A percentile compares a stretch with the other conserved stretches of the same genome.
Conservation (phyloP, 2,329 filamentous ascomycete genomes). For the Hirsutella minnesotensis region DNA sequence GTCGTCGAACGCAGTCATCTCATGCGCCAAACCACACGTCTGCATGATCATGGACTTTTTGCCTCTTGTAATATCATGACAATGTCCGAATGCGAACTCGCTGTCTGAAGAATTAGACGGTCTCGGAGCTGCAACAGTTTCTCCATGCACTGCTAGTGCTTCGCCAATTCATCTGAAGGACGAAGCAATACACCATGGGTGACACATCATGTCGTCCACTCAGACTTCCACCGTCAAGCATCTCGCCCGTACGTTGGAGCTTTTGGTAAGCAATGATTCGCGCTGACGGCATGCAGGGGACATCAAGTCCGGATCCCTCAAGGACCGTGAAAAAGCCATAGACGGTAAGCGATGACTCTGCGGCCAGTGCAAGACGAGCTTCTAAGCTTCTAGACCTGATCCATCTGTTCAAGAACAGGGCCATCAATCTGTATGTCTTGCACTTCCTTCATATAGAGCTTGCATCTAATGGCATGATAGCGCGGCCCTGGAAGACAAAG, state of each 20-base stretch:
- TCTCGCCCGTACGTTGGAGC: conserved; percentile 16
- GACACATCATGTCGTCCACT: conserved; percentile 18
- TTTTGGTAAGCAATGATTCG: too few species aligned
- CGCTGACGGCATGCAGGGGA: conserved; percentile 15
- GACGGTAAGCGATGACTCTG: conserved; percentile 20
- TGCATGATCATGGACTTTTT: too few species aligned
- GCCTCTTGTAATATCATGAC: too few species aligned
- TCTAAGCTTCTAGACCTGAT: conserved; percentile 19
- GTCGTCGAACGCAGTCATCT: too few species aligned
- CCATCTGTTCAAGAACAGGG: conserved; percentile 25
- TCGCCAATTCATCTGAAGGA: background rate
- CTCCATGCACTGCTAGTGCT: too few species aligned
- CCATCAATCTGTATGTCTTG: conserved; percentile 25
- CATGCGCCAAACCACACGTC: too few species aligned
- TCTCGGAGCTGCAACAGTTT: too few species aligned
- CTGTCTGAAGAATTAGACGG: too few species aligned
- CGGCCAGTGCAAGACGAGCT: background rate
- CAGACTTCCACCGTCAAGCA: conserved; percentile 21
- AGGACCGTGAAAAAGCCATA: conserved; percentile 26
- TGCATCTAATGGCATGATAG: too few species aligned
- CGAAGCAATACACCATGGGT: background rate
- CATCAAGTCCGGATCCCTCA: conserved; percentile 21
- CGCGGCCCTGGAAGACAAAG: conserved; percentile 53
- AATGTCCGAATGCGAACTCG: too few species aligned
- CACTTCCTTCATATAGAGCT: too few species aligned